Evolutionary conservation across 2,329 filamentous ascomycete species (phyloP), one percentile per base, ranked within the genome.

Genomic region (Drechslerella coelobrocha): DNA sequence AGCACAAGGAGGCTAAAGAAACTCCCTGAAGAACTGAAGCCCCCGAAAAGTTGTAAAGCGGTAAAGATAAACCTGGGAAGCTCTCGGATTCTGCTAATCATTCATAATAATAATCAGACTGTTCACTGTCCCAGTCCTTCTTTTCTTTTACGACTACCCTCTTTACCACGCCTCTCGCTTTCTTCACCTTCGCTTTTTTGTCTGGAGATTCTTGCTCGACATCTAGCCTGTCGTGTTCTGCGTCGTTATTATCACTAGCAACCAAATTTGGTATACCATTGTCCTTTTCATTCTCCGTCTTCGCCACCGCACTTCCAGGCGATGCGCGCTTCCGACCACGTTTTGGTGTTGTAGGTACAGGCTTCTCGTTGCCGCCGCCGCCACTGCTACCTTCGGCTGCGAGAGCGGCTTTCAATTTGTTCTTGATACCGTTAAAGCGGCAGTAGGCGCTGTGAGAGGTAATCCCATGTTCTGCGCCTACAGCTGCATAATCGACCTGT

Each of bases 391-490:
- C 12, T 41, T 59, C 12, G 9, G 51, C 45, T 26, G 27, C 48
- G 27, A 53, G 39, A 14, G 54, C 54, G 19, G 60, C 39, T 54
- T 63, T 72, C 2, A 72, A n/a, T 6, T 48, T 27, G n/a, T 72
- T 41, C 34, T 65, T 72, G 68, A 65, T 63, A 19, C 51, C 48
- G 23, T 72, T 63, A 31, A 61, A 65, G 17, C 68, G 60, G 17
- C 68, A 65, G 34, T 71, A 71, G 9, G 66, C 66, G 14, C 59
- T 63, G 43, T 71, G 66, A 3, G 47, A 19, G 37, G 57, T 71
- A 23, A 71, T 71, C 0, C 66, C 66, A 24, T 62, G 59, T 50
- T 71, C 66, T 29, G 54, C 50, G 26, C 66, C 66, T 19, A 71
- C 54, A 17, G 66, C 66, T 23, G 45, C 66, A 47, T 63, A 60